Evolutionary conservation across 2,329 filamentous ascomycete genomes (phyloP), one percentile per base, ranked within the genome.

Genomic region (Cladosporium sp.): DNA sequence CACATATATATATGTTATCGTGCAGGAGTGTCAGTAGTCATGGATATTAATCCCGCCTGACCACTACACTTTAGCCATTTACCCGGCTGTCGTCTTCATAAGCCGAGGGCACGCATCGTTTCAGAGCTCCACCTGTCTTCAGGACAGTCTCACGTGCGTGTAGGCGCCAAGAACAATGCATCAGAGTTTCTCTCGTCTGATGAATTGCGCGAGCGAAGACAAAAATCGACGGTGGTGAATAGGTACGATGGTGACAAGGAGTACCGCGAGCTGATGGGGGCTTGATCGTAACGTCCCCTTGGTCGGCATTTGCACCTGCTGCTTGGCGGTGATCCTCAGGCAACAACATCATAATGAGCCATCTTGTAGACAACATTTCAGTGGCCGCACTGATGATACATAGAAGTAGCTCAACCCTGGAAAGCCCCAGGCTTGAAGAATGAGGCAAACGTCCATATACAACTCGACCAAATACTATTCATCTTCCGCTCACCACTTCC

Each of bases 51-150:
- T 6, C 16, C 30, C 60, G 13, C 60, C 60, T 23, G 30, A 28
- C 25, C 32, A 54, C n/a, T 30, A 25, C 30, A 32, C 51, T 63
- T 63, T 63, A 63, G 25, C 60, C 60, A 63, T 63, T 63, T 63
- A 63, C 23, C 60, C 60, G 60, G 60, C 23, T n/a, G n/a, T 39
- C 13, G 21, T 18, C 28, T 63, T 23, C 49, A 23, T 21, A 54
- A 54, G 60, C 60, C 60, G 60, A 63, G 60, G 60, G 25, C 48
- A 58, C 3, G 32, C 34, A 18, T 43, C 14, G 25, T 46, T 21
- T 2, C 34, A 58, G 36, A 21, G 34, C 56, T 58, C 23, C 56
- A 58, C 34, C 34, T 43, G 21, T 23, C 21, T 14, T 43, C 34
- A 26, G 21, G 34, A 23, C 56, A n/a, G 7, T n/a, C n/a, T 54